Base-by-base conservation (phyloP, 139 green algal genomes). In the Mesostigma viride region DNA sequence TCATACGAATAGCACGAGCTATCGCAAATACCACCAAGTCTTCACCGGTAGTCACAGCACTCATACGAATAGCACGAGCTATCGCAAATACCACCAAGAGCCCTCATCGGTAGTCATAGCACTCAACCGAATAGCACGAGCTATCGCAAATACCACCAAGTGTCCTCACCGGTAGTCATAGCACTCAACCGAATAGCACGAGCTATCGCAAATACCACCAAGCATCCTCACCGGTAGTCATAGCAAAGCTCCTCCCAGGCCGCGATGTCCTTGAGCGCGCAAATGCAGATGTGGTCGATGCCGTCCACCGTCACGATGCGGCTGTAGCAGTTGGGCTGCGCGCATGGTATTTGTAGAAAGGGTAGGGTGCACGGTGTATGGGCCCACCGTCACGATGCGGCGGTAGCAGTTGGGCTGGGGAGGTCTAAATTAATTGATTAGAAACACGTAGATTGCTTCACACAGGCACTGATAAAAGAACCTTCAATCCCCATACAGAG, bases 211-310 rank as follows among this genome's bases (percentile, higher is more conserved):
- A 62, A 33, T 31, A 17, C 24, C n/a, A 6, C 51, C 35, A 31
- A 64, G 58, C n/a, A 6, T 6, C 58, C 2, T 32, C 31, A 69
- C 68, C 76, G 65, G 65, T 81, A 81, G 73, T 81, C 73, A 35
- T 81, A 81, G 58, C 66, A 79, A 24, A 81, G 58, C 65, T 81
- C 72, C 73, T 82, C 75, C 24, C 75, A 74, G n/a, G 61, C 57
- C n/a, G 14, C 28, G 35, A 79, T 60, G 33, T 81, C 62, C 14
- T 69, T 62, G 0, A 64, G 72, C 11, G 73, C 73, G 40, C 78
- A 81, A 31, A 79, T 81, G 31, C 75, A 40, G 33, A 75, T 71
- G 31, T 47, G 72, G n/a, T 78, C 72, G 24, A 71, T 57, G n/a
- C 47, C 58, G 28, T 62, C 31, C 20, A 35, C 64, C 26, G 3